phyloP scores from a whole-genome alignment of 768 basidiomycete genomes.

The Galerina marginata region DNA sequence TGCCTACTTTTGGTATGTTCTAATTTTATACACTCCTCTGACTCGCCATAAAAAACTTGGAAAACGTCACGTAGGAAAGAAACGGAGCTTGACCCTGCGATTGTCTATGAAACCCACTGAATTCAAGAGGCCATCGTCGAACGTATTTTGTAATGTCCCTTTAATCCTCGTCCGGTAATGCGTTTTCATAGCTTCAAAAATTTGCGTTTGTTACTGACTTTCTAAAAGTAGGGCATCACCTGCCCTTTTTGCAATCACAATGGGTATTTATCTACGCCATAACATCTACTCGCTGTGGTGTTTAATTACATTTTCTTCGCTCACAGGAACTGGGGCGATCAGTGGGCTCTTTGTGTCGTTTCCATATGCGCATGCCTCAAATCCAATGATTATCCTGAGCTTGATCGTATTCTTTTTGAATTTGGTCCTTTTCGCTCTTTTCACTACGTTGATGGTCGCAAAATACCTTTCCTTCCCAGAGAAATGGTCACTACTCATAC shows the following conservation, averaged over 20 bases:
- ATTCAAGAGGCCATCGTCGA: neutral
- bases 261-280: constrained; percentile 37
- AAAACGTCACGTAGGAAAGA: no score
- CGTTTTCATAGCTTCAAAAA: neutral
- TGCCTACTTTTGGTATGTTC: no score
- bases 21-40: no score
- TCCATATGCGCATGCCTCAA: constrained; percentile 54
- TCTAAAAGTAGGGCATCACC: constrained; percentile 45
- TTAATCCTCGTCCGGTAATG: neutral
- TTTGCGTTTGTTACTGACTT: neutral
- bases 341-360: constrained; percentile 61
- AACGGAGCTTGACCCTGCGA: no score
- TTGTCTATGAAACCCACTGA: no score
- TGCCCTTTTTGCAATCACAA: constrained; percentile 48
- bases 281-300: neutral
- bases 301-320: neutral
- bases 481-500: constrained; percentile 44
- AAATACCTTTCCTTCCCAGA: constrained; percentile 62
- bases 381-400: constrained; percentile 42
- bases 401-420: constrained; percentile 65
- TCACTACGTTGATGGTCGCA: constrained; percentile 47
- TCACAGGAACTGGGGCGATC: constrained; percentile 51
- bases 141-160: neutral
- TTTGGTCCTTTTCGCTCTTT: constrained; percentile 55
- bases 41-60: no score